phyloP scores from a whole-genome alignment of 2,329 filamentous ascomycete genomes.

The Didymella glomerata region DNA sequence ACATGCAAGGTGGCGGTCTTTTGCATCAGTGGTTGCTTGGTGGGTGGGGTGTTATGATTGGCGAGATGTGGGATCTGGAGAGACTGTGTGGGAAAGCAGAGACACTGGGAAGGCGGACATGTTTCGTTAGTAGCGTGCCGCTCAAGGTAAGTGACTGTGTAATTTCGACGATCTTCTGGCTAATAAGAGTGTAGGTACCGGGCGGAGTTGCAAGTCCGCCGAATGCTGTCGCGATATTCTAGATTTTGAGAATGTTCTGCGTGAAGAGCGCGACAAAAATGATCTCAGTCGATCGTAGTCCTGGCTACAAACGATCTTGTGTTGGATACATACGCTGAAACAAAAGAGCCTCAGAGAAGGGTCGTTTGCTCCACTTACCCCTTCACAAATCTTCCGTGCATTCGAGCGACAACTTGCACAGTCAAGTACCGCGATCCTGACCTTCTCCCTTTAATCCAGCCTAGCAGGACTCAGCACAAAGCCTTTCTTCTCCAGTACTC shows the following conservation, averaged over 20 bases:
- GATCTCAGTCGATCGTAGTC: no score
- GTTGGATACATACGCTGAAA: no score
- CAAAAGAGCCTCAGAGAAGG: no score
- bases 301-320: no score
- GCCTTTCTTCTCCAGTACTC: neutral
- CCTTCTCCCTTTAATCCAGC: neutral
- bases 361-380: no score
- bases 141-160: slow-evolving; percentile 55
- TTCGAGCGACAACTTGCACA: no score
- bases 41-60: slow-evolving; percentile 51
- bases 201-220: slow-evolving; percentile 54
- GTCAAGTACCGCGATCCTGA: no score
- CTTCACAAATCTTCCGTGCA: no score
- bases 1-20: slow-evolving; percentile 48
- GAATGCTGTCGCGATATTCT: slow-evolving; percentile 51
- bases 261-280: no score
- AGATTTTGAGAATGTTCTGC: neutral
- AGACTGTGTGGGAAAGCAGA: slow-evolving; percentile 62
- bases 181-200: slow-evolving; percentile 53
- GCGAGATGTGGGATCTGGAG: slow-evolving; percentile 58
- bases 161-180: neutral
- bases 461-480: neutral
- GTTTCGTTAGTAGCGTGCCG: slow-evolving; percentile 68
- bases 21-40: slow-evolving; percentile 47
- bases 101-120: slow-evolving; percentile 62